Evolutionary conservation across 495 filamentous ascomycete genomes (phyloP), one percentile per base, ranked within the genome.

Genomic region (Chaetomium tenue): DNA sequence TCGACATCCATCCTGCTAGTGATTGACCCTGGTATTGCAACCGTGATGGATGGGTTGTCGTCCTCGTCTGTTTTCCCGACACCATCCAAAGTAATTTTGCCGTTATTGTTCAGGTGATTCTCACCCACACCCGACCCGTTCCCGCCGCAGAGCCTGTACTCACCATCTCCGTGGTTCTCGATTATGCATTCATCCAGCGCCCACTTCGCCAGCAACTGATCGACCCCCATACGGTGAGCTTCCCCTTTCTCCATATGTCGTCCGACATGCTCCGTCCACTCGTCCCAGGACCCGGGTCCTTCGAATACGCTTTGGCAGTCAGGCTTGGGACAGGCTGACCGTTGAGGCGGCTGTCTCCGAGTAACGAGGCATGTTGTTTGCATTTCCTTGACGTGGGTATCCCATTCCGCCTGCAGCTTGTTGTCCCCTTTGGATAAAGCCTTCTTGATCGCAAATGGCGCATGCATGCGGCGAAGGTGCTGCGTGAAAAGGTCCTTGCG

Each of bases 401-500:
- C 83, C 83, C 83, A 86, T 50, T 84, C 83, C 7, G 72, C 60
- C 63, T 83, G 78, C 26, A 84, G 62, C 55, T 83, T 84, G 62
- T 81, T 81, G 55, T 87, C 77, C 6, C 73, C 77, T 60, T 83
- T 81, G 20, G 79, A 76, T 8, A 78, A 71, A 47, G 80, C 72
- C 65, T 80, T 81, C 63, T 82, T 77, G 64, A 83, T 79, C 1
- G 75, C 72, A 61, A 78, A 79, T 6, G 79, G 88, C 0, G 82
- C 80, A 70, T 98, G 93, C 93, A 97, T 96, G 52, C 93, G 89
- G n/a, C 92, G 88, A 12, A 95, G 81, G 70, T 98, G 93, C 68
- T 97, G 92, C 0, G 89, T 93, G 76, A 97, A 98, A 47, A 98
- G 87, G 71, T 98, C 93, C 74, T 97, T 98, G 66, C 93, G 89